A percentile compares a stretch with the other conserved stretches of the same genome.
Conservation (phyloP, 345 rosid species). For the Gossypium mustelinum region DNA sequence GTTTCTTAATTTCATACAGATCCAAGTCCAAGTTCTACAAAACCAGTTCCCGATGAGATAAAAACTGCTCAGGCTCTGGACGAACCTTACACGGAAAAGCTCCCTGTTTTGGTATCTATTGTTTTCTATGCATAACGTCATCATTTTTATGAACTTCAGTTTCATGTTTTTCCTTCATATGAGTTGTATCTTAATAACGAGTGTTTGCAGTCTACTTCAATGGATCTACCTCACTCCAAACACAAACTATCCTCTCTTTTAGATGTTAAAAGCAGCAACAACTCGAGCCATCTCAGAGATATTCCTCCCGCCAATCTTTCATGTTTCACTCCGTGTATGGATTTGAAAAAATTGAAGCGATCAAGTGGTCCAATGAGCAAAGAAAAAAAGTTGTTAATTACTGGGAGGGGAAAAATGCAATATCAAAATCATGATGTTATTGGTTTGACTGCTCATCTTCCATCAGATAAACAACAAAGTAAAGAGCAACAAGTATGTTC, state of each 20-base stretch:
- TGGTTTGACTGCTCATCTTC: conserved; percentile 32
- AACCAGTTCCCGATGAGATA: neutral
- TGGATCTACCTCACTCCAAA: conserved; percentile 18
- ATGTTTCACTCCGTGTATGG: conserved; percentile 41
- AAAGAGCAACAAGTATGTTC: conserved; percentile 36
- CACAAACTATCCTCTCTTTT: conserved; percentile 30
- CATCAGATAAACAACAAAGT: conserved; percentile 25
- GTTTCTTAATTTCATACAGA: conserved; percentile 2
- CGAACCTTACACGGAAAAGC: conserved; percentile 20
- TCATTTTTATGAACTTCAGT: conserved; percentile 6
- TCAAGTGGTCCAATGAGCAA: conserved; percentile 27
- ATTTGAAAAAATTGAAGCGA: conserved; percentile 35
- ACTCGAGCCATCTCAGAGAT: conserved; percentile 36
- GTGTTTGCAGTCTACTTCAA: conserved; percentile 26
- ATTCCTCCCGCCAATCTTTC: conserved; percentile 76
- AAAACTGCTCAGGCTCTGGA: conserved; percentile 22
- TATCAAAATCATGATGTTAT: conserved; percentile 23
- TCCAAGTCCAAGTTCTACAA: neutral
- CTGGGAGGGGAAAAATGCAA: conserved; percentile 26
- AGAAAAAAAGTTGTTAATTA: conserved; percentile 27
- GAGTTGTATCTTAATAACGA: conserved; percentile 14
- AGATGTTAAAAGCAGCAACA: conserved; percentile 38
- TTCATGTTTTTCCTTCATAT: conserved; percentile 3
- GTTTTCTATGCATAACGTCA: conserved; percentile 2
- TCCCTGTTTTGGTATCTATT: conserved; percentile 21